Conservation (phyloP, 225 moss, liverwort and hornwort genomes). For the Asterella californica region DNA sequence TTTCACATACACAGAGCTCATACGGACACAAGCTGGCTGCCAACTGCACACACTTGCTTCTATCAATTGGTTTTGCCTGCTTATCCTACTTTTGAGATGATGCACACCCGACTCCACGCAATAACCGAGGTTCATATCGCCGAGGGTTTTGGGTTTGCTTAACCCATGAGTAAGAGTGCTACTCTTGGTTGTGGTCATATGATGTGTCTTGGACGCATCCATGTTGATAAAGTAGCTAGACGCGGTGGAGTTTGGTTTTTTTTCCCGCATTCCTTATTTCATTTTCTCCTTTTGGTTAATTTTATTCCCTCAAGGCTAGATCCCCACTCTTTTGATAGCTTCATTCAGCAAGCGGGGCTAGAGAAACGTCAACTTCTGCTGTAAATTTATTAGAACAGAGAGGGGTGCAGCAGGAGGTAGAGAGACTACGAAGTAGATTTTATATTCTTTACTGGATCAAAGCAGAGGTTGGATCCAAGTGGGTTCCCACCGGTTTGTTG, state of each 20-base stretch:
- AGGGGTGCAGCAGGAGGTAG: constrained; percentile 56
- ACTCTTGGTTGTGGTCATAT: constrained; percentile 2
- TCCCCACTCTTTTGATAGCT: constrained; percentile 31
- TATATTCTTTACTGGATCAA: constrained; percentile 71
- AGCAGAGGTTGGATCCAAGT: constrained; percentile 45
- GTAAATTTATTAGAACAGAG: constrained; percentile 59
- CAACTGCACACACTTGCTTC: constrained; percentile 97
- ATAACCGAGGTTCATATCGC: constrained; percentile 87
- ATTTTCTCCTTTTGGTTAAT: constrained; percentile 15
- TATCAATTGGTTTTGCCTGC: constrained; percentile 88
- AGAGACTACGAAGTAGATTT: constrained; percentile 55
- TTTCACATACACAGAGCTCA: constrained; percentile 98
- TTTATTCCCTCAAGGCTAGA: constrained; percentile 30
- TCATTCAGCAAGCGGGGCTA: constrained; percentile 37
- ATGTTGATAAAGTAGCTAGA: constrained; percentile 13
- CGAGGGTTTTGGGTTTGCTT: constrained; percentile 97
- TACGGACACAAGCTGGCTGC: constrained; percentile 92
- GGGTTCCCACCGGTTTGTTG: constrained; percentile 49
- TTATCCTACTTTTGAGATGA: constrained; percentile 78
- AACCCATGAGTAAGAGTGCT: constrained; percentile 24
- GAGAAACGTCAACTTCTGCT: constrained; percentile 46
- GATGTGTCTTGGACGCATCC: neutral
- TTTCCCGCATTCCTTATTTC: neutral
- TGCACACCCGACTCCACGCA: constrained; percentile 71
- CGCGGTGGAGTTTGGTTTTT: constrained; percentile 36